These are phyloP conservation scores for Phoma sp. DNA, from an alignment of 2,329 filamentous ascomycete species.

Conservation along the genomic window DNA sequence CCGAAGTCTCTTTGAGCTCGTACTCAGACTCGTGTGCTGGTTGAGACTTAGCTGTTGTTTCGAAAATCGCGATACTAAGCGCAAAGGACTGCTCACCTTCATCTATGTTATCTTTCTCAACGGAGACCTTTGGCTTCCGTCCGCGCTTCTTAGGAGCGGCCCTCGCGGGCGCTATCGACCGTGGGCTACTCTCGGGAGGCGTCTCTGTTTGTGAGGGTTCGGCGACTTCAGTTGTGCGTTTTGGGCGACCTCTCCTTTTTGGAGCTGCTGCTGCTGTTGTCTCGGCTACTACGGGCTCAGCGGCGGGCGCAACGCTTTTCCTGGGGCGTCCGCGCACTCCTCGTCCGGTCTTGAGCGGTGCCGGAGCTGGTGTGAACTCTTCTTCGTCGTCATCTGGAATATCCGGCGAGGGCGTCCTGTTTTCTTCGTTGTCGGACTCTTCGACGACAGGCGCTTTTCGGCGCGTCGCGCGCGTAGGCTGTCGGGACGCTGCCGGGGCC, in stretches of 20 bases:
- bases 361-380: slow-evolving; percentile 80
- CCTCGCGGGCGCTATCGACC: slow-evolving; percentile 25
- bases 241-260: slow-evolving; percentile 52
- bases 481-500: slow-evolving; percentile 52
- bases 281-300: slow-evolving; percentile 24
- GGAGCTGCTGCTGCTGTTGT: slow-evolving; percentile 24
- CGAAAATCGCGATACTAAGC: slow-evolving; percentile 61
- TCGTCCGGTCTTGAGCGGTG: slow-evolving; percentile 63
- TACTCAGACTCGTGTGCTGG: slow-evolving; percentile 62
- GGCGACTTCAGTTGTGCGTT: slow-evolving; percentile 52
- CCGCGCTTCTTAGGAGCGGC: slow-evolving; percentile 65
- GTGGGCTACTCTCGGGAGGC: slow-evolving; percentile 60
- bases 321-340: slow-evolving; percentile 62
- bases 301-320: slow-evolving; percentile 51
- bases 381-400: slow-evolving; percentile 69
- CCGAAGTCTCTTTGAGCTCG: slow-evolving; percentile 2
- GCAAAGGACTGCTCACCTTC: slow-evolving; percentile 51
- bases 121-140: slow-evolving; percentile 51
- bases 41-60: slow-evolving; percentile 63
- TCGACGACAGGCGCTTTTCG: slow-evolving; percentile 74
- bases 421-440: slow-evolving; percentile 76
- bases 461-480: slow-evolving; percentile 68
- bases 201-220: slow-evolving; percentile 68
- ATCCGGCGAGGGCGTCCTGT: slow-evolving; percentile 59
- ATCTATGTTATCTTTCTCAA: slow-evolving; percentile 47